Conservation (phyloP, 306 rosid genomes). For the Abrus precatorius region DNA sequence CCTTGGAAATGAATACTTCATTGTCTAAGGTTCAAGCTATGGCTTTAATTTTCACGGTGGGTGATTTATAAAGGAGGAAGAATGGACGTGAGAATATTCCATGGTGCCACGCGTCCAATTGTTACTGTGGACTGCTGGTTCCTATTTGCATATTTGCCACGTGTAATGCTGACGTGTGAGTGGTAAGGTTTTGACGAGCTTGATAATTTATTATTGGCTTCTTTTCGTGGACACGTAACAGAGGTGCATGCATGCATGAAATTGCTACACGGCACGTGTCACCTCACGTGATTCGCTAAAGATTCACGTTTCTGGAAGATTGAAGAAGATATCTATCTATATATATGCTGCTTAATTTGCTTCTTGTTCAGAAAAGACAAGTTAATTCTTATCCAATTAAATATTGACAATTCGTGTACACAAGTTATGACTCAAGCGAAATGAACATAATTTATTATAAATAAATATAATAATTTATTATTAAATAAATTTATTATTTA, state of each 20-base stretch:
- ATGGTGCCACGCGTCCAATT: slow-evolving; percentile 43
- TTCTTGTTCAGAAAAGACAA: too few species aligned
- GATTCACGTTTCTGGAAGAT: slow-evolving; percentile 11
- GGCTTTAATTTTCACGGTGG: not conserved
- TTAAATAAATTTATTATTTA: too few species aligned
- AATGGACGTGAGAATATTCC: not conserved
- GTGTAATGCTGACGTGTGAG: slow-evolving; percentile 51
- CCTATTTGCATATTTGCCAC: not conserved
- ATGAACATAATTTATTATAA: too few species aligned
- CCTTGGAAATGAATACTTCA: not conserved
- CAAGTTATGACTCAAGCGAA: too few species aligned
- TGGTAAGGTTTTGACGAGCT: not conserved
- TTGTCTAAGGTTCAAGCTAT: not conserved
- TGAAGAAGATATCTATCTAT: not conserved
- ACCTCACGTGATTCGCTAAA: slow-evolving; percentile 36
- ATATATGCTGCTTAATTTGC: too few species aligned
- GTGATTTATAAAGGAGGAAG: slow-evolving; percentile 1
- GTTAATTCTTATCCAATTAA: too few species aligned
- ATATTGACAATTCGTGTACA: too few species aligned
- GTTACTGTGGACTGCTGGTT: slow-evolving; percentile 8
- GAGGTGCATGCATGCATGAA: slow-evolving; percentile 46
- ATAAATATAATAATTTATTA: too few species aligned
- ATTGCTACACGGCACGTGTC: slow-evolving; percentile 46
- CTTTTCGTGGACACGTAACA: slow-evolving; percentile 19
- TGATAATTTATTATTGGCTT: not conserved